These are phyloP conservation scores for Fusarium praegraminearum DNA, from an alignment of 2,329 filamentous ascomycete species.

Conservation along the genomic window DNA sequence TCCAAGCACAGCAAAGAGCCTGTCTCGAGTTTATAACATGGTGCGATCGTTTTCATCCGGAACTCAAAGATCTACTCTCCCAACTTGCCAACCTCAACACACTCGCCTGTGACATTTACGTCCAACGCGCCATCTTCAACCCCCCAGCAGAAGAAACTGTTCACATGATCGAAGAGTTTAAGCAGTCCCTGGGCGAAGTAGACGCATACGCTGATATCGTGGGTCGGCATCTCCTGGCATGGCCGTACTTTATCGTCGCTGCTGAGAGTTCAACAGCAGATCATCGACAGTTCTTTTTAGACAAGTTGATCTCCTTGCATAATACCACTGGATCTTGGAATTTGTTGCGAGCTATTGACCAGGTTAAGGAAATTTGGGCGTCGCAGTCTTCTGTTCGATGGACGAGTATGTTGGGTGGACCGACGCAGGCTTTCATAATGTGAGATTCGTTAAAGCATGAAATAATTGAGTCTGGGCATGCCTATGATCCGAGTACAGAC, in stretches of 20 bases:
- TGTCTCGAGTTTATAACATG: slow-evolving; percentile 42
- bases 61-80: slow-evolving; percentile 29
- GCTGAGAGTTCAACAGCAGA: slow-evolving; percentile 39
- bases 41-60: slow-evolving; percentile 39
- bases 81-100: slow-evolving; percentile 37
- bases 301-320: slow-evolving; percentile 34
- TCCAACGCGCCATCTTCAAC: slow-evolving; percentile 39
- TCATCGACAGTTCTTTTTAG: slow-evolving; percentile 40
- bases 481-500: slow-evolving; percentile 17
- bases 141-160: slow-evolving; percentile 32
- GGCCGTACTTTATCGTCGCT: slow-evolving; percentile 43
- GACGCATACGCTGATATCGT: slow-evolving; percentile 40
- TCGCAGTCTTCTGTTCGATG: slow-evolving; percentile 40
- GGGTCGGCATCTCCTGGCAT: slow-evolving; percentile 33
- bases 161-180: slow-evolving; percentile 32
- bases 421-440: slow-evolving; percentile 44
- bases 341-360: slow-evolving; percentile 40
- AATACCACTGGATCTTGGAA: slow-evolving; percentile 40
- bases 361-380: slow-evolving; percentile 43
- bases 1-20: slow-evolving; percentile 35
- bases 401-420: slow-evolving; percentile 41
- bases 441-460: neutral
- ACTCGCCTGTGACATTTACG: slow-evolving; percentile 39
- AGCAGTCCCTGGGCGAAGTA: slow-evolving; percentile 29
- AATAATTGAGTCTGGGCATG: neutral